A percentile compares a stretch with the other conserved stretches of the same genome.
Conservation (phyloP, 331 rosid genomes). For the Acacia pycnantha region DNA sequence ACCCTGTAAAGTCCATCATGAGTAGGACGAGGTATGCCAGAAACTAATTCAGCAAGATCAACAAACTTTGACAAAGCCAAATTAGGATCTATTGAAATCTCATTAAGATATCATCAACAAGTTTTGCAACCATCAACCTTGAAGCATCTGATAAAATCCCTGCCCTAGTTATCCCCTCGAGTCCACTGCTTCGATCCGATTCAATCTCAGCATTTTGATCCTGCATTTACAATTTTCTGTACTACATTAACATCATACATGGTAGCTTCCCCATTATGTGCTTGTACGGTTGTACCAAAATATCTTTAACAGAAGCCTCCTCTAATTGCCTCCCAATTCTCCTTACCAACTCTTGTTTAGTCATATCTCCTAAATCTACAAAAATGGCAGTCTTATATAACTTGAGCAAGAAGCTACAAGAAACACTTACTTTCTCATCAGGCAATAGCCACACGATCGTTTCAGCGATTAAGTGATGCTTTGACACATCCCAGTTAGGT, state of each 20-base stretch:
- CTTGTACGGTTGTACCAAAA: constrained; percentile 59
- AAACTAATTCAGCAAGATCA: constrained; percentile 76
- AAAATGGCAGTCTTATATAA: constrained; percentile 67
- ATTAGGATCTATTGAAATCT: constrained; percentile 79
- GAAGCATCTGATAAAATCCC: constrained; percentile 88
- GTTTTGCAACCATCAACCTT: constrained; percentile 89
- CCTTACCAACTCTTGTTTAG: constrained; percentile 60
- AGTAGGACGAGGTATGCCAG: constrained; percentile 65
- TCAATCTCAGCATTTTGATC: constrained; percentile 62
- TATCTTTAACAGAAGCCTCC: constrained; percentile 83
- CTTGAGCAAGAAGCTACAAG: constrained; percentile 80
- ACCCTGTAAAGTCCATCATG: constrained; percentile 87
- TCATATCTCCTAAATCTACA: constrained; percentile 56
- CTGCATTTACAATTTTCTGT: constrained; percentile 63
- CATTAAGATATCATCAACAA: constrained; percentile 80
- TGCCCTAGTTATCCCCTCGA: constrained; percentile 45
- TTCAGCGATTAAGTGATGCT: constrained; percentile 55
- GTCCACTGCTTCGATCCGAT: constrained; percentile 43
- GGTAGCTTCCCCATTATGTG: constrained; percentile 57
- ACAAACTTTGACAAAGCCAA: constrained; percentile 61
- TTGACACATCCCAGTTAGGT: constrained; percentile 60
- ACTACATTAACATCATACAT: constrained; percentile 64
- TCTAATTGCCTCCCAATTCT: constrained; percentile 90
- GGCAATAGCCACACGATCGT: constrained; percentile 80
- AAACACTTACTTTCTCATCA: constrained; percentile 68